These are phyloP conservation scores for Prunus yedoensis DNA, from an alignment of 331 rosid genomes.

Conservation along the genomic window DNA sequence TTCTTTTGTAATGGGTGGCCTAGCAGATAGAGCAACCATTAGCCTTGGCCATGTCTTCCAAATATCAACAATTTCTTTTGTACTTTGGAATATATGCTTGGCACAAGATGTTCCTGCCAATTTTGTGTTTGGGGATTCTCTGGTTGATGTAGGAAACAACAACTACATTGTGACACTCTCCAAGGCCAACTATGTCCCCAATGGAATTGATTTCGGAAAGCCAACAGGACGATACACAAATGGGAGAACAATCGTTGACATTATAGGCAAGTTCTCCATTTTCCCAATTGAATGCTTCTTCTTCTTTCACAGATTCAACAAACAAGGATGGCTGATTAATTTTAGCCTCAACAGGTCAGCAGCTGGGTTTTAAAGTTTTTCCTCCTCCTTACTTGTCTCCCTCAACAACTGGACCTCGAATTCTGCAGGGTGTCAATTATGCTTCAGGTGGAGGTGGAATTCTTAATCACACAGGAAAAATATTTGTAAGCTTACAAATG, in stretches of 20 bases:
- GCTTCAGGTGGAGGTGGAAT: slow-evolving; percentile 77
- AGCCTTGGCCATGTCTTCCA: not conserved
- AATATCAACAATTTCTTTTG: slow-evolving; percentile 9
- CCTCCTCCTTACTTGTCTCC: slow-evolving; percentile 66
- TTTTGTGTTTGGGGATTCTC: slow-evolving; percentile 73
- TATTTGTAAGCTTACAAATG: slow-evolving; percentile 40
- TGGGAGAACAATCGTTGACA: slow-evolving; percentile 60
- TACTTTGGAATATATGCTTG: slow-evolving; percentile 25
- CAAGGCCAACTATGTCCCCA: slow-evolving; percentile 47
- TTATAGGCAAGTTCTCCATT: slow-evolving; percentile 45
- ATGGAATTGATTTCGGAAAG: slow-evolving; percentile 62
- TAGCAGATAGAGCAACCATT: not conserved
- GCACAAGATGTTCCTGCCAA: slow-evolving; percentile 36
- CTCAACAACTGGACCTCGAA: slow-evolving; percentile 42
- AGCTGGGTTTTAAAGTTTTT: slow-evolving; percentile 38
- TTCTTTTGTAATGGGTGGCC: slow-evolving; percentile 16
- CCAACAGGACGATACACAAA: slow-evolving; percentile 70
- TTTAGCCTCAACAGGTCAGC: slow-evolving; percentile 39
- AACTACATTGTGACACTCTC: slow-evolving; percentile 54
- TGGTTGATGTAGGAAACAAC: slow-evolving; percentile 74
- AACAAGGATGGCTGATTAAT: not conserved
- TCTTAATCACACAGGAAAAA: slow-evolving; percentile 50
- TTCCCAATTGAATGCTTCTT: not conserved
- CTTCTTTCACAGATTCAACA: not conserved
- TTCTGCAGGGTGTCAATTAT: slow-evolving; percentile 66